Evolutionary conservation across 1,284 basidiomycete species (phyloP).

Genomic region (Tilletiopsis washingtonensis): DNA sequence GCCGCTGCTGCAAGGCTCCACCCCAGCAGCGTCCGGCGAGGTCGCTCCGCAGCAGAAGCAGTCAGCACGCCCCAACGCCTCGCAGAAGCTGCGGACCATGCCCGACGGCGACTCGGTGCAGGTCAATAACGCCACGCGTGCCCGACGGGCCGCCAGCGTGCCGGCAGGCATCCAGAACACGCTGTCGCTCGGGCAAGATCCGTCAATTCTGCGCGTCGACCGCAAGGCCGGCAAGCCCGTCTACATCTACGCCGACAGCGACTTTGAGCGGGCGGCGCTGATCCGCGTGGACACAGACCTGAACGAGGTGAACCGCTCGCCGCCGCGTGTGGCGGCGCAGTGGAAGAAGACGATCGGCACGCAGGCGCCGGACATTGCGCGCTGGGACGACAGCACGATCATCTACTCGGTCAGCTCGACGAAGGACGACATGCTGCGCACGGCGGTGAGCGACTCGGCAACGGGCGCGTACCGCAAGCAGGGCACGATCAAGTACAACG

Average conservation of each 20-base stretch:
- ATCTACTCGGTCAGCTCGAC: slow-evolving; percentile 17
- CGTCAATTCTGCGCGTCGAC: no score
- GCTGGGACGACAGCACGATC: slow-evolving; percentile 8
- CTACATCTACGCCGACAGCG: background rate
- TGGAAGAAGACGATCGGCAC: slow-evolving; percentile 7
- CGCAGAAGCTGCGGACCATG: no score
- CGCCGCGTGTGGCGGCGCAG: background rate
- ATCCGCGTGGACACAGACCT: background rate
- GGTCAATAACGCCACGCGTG: no score
- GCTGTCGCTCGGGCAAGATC: no score
- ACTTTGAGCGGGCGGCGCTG: background rate
- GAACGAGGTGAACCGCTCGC: background rate
- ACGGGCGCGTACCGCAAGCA: slow-evolving; percentile 13
- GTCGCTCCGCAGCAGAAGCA: no score
- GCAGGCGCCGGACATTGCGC: slow-evolving; percentile 15
- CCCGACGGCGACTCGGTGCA: no score
- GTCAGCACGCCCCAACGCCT: no score
- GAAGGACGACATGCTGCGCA: slow-evolving; percentile 15
- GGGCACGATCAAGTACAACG: slow-evolving; percentile 11
- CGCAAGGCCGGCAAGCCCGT: no score
- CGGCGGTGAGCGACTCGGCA: slow-evolving; percentile 9
- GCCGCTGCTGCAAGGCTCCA: no score
- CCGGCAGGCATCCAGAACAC: no score
- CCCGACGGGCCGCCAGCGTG: no score
- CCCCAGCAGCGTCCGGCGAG: no score